Evolutionary conservation across 352 stramenopile species (phyloP).

Genomic region (Phytophthora pseudosyringae): DNA sequence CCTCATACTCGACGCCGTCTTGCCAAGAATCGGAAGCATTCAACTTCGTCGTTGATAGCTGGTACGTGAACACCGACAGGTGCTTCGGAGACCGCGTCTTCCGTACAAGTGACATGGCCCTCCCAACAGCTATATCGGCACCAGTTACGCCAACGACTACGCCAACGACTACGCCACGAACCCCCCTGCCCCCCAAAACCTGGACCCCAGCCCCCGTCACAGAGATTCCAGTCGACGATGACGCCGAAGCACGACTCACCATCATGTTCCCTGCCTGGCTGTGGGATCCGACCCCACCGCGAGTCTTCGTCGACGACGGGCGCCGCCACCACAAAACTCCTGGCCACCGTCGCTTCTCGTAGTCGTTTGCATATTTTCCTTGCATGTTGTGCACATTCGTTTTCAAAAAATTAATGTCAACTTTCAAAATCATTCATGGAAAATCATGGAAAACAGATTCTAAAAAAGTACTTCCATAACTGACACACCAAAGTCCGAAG

Average conservation of each 20-base stretch:
- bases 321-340: not conserved
- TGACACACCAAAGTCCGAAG: too few relatives aligned
- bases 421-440: conserved; percentile 1
- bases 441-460: too few relatives aligned
- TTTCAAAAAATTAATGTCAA: conserved; percentile 9
- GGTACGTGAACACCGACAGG: conserved; percentile 13
- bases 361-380: not conserved
- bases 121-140: not conserved
- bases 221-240: not conserved
- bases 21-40: not conserved
- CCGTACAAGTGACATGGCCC: conserved; percentile 7
- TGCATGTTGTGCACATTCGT: not conserved
- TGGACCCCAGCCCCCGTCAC: conserved; percentile 10
- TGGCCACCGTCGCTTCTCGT: conserved; percentile 1
- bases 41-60: conserved; percentile 6
- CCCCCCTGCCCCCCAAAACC: not conserved
- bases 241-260: conserved; percentile 3
- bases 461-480: too few relatives aligned
- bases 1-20: conserved; percentile 3
- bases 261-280: conserved; percentile 29
- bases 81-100: conserved; percentile 1
- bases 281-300: conserved; percentile 9
- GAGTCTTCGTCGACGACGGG: conserved; percentile 17
- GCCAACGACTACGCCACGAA: not conserved
- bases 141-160: not conserved